Percentiles rank a stretch among this genome's conserved stretches.
Evolutionary conservation across 164 flowering plant genomes (phyloP).

Genomic region (Dillenia turbinata): DNA sequence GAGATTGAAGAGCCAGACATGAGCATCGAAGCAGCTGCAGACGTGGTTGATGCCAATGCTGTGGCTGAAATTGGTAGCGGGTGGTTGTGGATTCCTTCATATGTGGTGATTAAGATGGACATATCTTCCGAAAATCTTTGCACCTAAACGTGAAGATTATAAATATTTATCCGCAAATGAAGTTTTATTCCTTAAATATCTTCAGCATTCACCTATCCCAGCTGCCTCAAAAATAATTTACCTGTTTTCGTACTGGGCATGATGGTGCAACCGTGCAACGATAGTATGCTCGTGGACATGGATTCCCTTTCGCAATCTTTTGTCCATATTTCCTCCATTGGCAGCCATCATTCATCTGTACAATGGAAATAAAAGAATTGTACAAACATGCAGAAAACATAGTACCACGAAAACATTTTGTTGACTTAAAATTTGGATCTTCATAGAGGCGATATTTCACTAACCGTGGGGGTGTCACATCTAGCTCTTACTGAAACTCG

Average conservation of each 20-base stretch:
- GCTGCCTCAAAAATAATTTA: slow-evolving; percentile 13
- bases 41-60: slow-evolving; percentile 93
- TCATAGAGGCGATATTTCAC: slow-evolving; percentile 8
- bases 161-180: neutral
- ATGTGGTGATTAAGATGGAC: slow-evolving; percentile 82
- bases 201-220: too few species aligned
- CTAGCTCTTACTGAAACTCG: slow-evolving; percentile 85
- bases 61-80: slow-evolving; percentile 74
- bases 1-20: slow-evolving; percentile 58
- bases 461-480: slow-evolving; percentile 80
- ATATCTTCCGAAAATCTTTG: slow-evolving; percentile 91
- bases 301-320: slow-evolving; percentile 91
- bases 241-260: slow-evolving; percentile 96
- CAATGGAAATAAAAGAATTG: too few species aligned
- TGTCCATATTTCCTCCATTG: slow-evolving; percentile 99
- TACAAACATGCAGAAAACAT: too few species aligned
- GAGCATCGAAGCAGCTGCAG: slow-evolving; percentile 89
- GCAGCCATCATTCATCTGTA: slow-evolving; percentile 94
- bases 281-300: slow-evolving; percentile 94
- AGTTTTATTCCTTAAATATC: too few species aligned
- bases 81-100: slow-evolving; percentile 93
- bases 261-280: slow-evolving; percentile 89
- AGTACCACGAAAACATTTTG: too few species aligned
- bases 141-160: slow-evolving; percentile 40
- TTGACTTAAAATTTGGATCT: neutral